phyloP scores from a whole-genome alignment of 192 early-diverging fungal species.

The Podila epigama region DNA sequence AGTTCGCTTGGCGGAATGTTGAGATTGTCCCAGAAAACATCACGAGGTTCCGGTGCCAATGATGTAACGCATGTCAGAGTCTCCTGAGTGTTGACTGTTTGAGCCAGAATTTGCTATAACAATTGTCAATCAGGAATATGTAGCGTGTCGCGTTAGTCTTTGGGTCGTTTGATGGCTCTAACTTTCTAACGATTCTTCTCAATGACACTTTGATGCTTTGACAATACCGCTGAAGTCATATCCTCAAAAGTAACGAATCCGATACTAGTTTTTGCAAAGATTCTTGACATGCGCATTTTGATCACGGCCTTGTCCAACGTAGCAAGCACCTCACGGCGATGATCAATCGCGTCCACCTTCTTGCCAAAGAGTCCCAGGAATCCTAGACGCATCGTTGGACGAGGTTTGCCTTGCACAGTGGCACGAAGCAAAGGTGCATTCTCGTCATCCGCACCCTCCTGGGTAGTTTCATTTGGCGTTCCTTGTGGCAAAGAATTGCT shows the following conservation, averaged over 20 bases:
- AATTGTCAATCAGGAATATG: neutral
- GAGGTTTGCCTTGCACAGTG: neutral
- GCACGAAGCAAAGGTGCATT: slow-evolving; percentile 2
- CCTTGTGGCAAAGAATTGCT: neutral
- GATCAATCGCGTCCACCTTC: slow-evolving; percentile 73
- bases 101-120: slow-evolving; percentile 64
- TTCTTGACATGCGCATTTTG: slow-evolving; percentile 55
- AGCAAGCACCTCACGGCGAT: slow-evolving; percentile 62
- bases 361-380: slow-evolving; percentile 59
- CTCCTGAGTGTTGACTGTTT: slow-evolving; percentile 69
- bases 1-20: slow-evolving; percentile 64
- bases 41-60: slow-evolving; percentile 78
- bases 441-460: slow-evolving; percentile 8
- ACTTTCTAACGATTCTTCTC: too few species aligned
- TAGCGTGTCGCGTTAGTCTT: neutral
- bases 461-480: neutral
- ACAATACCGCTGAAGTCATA: slow-evolving; percentile 73
- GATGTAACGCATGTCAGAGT: slow-evolving; percentile 68
- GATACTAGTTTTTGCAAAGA: slow-evolving; percentile 57
- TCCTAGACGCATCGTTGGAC: slow-evolving; percentile 54
- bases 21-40: slow-evolving; percentile 81
- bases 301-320: slow-evolving; percentile 60
- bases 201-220: too few species aligned
- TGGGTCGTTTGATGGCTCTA: neutral
- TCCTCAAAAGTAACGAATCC: slow-evolving; percentile 85